A percentile compares a stretch with the other conserved stretches of the same genome.
Evolutionary conservation across 148 eudicot genomes (phyloP).

Genomic region (Silene conica): DNA sequence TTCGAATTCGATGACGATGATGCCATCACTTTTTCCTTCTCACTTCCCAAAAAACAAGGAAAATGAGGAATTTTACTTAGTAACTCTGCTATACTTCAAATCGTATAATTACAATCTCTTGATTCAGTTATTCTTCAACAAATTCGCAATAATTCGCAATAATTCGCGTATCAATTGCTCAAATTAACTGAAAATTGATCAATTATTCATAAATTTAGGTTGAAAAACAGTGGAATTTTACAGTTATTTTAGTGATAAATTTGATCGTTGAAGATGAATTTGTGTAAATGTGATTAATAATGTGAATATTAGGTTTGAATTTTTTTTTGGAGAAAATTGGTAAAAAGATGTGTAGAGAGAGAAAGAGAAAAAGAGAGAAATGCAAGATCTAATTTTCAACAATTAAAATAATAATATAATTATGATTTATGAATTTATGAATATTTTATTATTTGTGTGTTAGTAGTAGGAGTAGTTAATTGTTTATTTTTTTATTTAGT

Average conservation of each 20-base stretch:
- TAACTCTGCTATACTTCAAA: constrained; percentile 18
- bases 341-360: constrained; percentile 1
- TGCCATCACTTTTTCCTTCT: constrained; percentile 13
- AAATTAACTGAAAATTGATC: background rate
- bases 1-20: constrained; percentile 42
- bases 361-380: background rate
- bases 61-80: background rate
- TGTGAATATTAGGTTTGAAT: background rate
- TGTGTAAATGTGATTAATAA: no score
- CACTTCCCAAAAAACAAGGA: constrained; percentile 7
- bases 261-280: background rate
- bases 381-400: constrained; percentile 1
- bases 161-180: constrained; percentile 5
- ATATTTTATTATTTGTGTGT: background rate
- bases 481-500: background rate
- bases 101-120: background rate
- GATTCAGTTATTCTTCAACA: background rate
- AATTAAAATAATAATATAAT: background rate
- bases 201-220: background rate
- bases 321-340: background rate
- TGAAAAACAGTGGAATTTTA: background rate
- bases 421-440: background rate
- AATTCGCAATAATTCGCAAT: background rate
- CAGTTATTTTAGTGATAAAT: background rate
- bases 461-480: background rate